Evolutionary conservation across 441 rosid species (phyloP), one percentile per base, ranked within the genome.

Genomic region (Erysimum cheiri): DNA sequence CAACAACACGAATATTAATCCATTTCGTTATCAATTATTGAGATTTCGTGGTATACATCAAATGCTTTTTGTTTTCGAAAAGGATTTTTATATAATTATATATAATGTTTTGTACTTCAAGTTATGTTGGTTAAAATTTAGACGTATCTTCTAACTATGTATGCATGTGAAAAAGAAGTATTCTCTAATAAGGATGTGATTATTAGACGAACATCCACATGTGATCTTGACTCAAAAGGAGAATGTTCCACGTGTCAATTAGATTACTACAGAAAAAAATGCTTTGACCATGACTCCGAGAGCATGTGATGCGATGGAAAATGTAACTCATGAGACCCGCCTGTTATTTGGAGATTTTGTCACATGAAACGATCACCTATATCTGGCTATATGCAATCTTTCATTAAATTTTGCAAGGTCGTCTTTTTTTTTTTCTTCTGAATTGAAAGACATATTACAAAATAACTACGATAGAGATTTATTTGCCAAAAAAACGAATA

Each of bases 81-180:
- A 32, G 3, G 62, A 60, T 43, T 22, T 36, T 14, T 6, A 46
- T 47, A 55, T 48, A 49, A 28, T 12, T 24, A 12, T 50, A 33
- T 19, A 50, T 33, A 15, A 15, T 44, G 41, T 55, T 74, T 60
- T 74, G 37, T 54, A 60, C 73, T 43, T 53, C 46, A 74, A 74
- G 78, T 74, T 68, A 62, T 65, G 29, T 37, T 37, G 29, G 54
- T 54, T 74, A 29, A 62, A 62, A 37, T 46, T 54, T 54, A 68
- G 54, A 74, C 74, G 74, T 61, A 69, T 74, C 78, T 74, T 62
- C 35, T 60, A 67, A 67, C 69, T 35, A 43, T 46, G 59, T 12
- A 24, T 44, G 70, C 70, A 56, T 64, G 64, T 61, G 73, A 73
- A 73, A 50, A 35, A 40, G 33, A 41, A 73, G 9, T 50, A 40